phyloP scores from a whole-genome alignment of 176 grass and related monocot species.

The Chrysopogon serrulatus region DNA sequence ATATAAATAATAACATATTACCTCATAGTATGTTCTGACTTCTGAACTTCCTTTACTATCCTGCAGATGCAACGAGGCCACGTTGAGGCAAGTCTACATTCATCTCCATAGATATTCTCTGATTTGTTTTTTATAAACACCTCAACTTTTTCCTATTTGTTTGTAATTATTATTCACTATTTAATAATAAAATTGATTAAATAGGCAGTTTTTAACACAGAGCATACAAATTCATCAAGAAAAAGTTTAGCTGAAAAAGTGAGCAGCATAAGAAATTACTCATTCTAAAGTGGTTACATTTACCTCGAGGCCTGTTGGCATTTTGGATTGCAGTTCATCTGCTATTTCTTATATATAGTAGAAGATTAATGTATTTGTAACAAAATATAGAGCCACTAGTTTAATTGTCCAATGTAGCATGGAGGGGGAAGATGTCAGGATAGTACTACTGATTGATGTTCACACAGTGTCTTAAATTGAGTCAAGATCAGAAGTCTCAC shows the following conservation, averaged over 20 bases:
- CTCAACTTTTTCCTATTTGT: not conserved
- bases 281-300: not conserved
- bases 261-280: not conserved
- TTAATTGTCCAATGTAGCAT: not conserved
- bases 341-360: not conserved
- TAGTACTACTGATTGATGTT: not conserved
- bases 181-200: not conserved
- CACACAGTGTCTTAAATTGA: not conserved
- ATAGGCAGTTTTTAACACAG: not conserved
- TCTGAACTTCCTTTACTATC: constrained; percentile 23
- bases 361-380: not conserved
- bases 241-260: not conserved
- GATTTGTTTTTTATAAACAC: constrained; percentile 1
- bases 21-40: constrained; percentile 13
- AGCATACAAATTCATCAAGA: not conserved
- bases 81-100: constrained; percentile 61
- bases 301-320: not conserved
- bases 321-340: not conserved
- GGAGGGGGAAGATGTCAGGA: not conserved
- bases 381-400: not conserved
- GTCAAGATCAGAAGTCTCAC: not conserved
- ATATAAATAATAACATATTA: not conserved
- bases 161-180: constrained; percentile 11
- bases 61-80: constrained; percentile 95
- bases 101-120: constrained; percentile 24